Evolutionary conservation across 2,329 filamentous ascomycete species (phyloP).

Genomic region (Paracorniculantispora psalliotae): DNA sequence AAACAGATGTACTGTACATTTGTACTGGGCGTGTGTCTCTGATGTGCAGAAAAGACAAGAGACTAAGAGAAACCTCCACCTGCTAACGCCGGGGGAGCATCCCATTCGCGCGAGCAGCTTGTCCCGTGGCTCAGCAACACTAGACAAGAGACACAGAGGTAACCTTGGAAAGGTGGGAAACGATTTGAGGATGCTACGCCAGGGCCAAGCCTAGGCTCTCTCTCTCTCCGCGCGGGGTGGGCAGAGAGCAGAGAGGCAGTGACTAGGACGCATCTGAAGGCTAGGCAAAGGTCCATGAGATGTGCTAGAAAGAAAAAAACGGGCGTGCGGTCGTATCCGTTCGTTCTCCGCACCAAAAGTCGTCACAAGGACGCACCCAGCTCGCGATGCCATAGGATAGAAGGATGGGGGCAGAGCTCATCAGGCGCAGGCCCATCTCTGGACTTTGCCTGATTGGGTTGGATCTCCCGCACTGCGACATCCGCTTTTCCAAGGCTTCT

Average conservation of each 20-base stretch:
- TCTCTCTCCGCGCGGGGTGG: not conserved
- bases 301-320: not conserved
- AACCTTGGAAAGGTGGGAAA: no score
- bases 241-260: not conserved
- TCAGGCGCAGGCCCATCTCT: slow-evolving; percentile 14
- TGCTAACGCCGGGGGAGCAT: not conserved
- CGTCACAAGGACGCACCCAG: slow-evolving; percentile 3
- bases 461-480: slow-evolving; percentile 14
- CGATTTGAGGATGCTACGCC: not conserved
- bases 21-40: not conserved
- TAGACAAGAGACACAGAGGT: not conserved
- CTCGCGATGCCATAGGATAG: not conserved
- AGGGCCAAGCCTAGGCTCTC: not conserved
- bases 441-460: slow-evolving; percentile 13
- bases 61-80: not conserved
- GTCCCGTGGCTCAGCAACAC: not conserved
- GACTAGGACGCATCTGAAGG: no score
- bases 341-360: not conserved
- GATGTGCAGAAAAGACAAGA: not conserved
- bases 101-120: not conserved
- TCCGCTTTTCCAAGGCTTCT: not conserved
- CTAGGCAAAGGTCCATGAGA: no score
- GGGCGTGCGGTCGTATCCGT: not conserved
- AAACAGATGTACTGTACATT: no score
- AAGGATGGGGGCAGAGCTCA: slow-evolving; percentile 8